These are phyloP conservation scores for Cordyceps pruinosa DNA, from an alignment of 2,329 filamentous ascomycete genomes.

Conservation along the genomic window DNA sequence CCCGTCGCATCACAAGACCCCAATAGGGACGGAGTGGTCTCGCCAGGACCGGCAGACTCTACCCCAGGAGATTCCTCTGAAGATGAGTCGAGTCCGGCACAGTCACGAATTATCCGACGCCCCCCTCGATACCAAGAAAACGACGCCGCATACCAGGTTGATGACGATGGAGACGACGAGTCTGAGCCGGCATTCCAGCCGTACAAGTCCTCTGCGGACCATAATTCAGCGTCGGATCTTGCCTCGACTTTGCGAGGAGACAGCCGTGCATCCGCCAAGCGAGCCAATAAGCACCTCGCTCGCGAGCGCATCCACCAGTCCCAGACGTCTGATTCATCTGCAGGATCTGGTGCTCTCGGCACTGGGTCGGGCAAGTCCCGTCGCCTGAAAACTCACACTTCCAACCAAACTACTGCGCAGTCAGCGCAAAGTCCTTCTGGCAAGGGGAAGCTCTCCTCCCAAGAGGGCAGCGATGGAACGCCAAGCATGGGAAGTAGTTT, in stretches of 20 bases:
- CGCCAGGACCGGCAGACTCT: conserved; percentile 31
- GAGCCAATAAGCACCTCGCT: conserved; percentile 22
- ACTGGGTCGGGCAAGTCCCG: conserved; percentile 26
- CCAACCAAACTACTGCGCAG: conserved; percentile 50
- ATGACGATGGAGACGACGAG: conserved; percentile 52
- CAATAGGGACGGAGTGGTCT: conserved; percentile 22
- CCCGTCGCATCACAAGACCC: conserved; percentile 13
- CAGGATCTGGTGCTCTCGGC: conserved; percentile 40
- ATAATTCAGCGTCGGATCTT: conserved; percentile 37
- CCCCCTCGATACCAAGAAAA: conserved; percentile 47
- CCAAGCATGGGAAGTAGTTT: conserved; percentile 82
- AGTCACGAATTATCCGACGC: conserved; percentile 54
- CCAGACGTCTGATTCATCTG: conserved; percentile 58
- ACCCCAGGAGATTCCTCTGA: conserved; percentile 37
- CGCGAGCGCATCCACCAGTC: conserved; percentile 37
- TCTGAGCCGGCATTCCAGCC: conserved; percentile 50
- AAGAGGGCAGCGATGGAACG: conserved; percentile 63
- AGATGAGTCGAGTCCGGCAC: conserved; percentile 45
- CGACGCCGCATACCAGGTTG: conserved; percentile 33
- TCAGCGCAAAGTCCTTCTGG: conserved; percentile 46
- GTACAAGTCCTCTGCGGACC: conserved; percentile 31
- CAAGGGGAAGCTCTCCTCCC: conserved; percentile 43
- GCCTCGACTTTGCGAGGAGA: conserved; percentile 47
- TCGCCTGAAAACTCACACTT: conserved; percentile 45
- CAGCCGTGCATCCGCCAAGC: conserved; percentile 26